These are phyloP conservation scores for Vitis cinerea DNA, from an alignment of 164 flowering plant species.

Conservation along the genomic window DNA sequence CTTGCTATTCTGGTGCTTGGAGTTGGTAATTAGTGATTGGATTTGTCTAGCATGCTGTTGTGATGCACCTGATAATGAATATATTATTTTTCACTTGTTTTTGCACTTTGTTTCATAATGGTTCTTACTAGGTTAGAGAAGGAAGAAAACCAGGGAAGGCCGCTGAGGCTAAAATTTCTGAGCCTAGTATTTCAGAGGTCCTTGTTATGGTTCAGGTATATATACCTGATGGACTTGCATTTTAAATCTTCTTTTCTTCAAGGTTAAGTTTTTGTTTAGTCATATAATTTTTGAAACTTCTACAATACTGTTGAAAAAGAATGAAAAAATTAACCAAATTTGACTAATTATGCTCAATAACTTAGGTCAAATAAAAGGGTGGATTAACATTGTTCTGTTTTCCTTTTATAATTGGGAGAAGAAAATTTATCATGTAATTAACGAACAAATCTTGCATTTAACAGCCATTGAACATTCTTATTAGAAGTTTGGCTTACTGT, in stretches of 20 bases:
- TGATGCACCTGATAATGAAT: not conserved
- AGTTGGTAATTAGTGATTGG: not conserved
- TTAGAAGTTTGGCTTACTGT: not conserved
- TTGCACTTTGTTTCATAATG: not conserved
- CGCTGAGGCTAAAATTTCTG: constrained; percentile 35
- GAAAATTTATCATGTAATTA: not conserved
- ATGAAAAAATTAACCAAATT: not conserved
- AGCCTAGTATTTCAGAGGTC: constrained; percentile 62
- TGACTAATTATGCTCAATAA: not conserved
- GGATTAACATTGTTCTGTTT: not conserved
- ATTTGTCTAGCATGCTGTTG: not conserved
- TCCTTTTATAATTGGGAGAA: not conserved
- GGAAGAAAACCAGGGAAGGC: constrained; percentile 52
- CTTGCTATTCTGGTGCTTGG: not conserved
- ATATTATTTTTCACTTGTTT: not conserved
- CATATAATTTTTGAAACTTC: not conserved
- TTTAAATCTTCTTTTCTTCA: not conserved
- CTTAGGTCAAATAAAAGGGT: not conserved
- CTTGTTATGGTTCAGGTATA: constrained; percentile 91
- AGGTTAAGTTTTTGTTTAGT: not conserved
- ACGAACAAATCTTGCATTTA: not conserved
- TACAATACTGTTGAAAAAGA: not conserved
- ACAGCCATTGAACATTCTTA: not conserved
- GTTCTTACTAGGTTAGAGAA: constrained; percentile 71
- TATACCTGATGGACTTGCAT: constrained; percentile 2